Evolutionary conservation across 139 green algal genomes (phyloP).

Genomic region (Micromonas pusilla): DNA sequence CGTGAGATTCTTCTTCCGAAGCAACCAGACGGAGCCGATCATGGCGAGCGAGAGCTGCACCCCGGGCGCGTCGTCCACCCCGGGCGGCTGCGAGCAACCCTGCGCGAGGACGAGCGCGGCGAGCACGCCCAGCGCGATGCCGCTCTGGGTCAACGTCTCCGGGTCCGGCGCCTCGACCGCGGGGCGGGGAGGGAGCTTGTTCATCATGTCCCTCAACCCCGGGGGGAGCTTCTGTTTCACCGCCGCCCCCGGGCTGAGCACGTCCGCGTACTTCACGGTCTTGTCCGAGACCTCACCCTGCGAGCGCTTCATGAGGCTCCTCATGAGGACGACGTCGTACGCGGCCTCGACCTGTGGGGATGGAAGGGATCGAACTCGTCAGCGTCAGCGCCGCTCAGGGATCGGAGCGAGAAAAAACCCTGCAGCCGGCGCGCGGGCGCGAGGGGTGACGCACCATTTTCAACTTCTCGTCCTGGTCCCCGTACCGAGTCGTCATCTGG

Average conservation of each 20-base stretch:
- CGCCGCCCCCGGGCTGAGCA: neutral
- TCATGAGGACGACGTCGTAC: conserved; percentile 26
- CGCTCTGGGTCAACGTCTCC: neutral
- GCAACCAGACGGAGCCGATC: neutral
- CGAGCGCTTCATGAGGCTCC: conserved; percentile 5
- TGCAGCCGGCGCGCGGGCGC: too few relatives aligned
- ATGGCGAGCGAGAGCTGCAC: conserved; percentile 5
- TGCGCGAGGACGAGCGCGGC: neutral
- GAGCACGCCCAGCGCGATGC: neutral
- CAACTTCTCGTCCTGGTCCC: conserved; percentile 7
- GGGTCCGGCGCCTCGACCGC: neutral
- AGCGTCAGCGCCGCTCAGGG: too few relatives aligned
- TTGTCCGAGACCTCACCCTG: conserved; percentile 7
- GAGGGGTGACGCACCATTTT: neutral
- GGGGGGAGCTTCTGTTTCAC: neutral
- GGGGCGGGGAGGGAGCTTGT: neutral
- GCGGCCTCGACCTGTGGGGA: neutral
- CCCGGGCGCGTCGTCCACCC: neutral
- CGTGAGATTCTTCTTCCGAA: conserved; percentile 4
- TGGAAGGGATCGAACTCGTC: neutral
- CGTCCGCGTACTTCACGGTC: conserved; percentile 16
- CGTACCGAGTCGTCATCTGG: neutral
- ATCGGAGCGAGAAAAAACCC: too few relatives aligned
- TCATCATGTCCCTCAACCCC: neutral
- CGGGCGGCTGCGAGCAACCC: neutral